Evolutionary conservation across 208 protist genomes (phyloP).

Genomic region (Tritrichomonas foetus): DNA sequence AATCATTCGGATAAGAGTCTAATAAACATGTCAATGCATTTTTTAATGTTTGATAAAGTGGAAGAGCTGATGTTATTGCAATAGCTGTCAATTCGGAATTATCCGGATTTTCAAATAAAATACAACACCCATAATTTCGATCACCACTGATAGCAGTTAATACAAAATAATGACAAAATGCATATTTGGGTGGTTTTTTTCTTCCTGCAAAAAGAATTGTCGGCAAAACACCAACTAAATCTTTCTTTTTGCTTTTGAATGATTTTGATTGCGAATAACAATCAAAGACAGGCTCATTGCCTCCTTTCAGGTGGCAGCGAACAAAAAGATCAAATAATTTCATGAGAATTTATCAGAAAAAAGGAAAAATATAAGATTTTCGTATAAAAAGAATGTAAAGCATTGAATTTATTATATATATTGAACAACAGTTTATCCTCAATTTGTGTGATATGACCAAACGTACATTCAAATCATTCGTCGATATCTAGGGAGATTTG

Average conservation of each 20-base stretch:
- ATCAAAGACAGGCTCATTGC: background rate
- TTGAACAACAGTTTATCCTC: background rate
- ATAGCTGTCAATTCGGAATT: background rate
- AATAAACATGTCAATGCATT: background rate
- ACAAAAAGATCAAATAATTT: slow-evolving; percentile 4
- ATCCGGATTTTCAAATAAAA: background rate
- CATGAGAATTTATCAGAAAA: background rate
- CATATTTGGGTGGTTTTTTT: background rate
- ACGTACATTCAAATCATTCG: background rate
- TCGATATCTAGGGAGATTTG: too few species aligned
- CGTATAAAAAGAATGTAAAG: too few species aligned
- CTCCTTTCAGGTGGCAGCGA: background rate
- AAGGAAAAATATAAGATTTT: too few species aligned
- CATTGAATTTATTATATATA: too few species aligned
- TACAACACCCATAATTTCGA: background rate
- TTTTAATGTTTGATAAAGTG: background rate
- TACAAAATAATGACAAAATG: background rate
- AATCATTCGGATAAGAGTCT: background rate
- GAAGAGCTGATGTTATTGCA: background rate
- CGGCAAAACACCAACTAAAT: background rate
- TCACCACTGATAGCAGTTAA: background rate
- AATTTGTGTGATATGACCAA: background rate
- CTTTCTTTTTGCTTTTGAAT: background rate
- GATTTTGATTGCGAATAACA: background rate
- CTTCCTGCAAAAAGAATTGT: background rate